A percentile compares a stretch with the other conserved stretches of the same genome.
Evolutionary conservation across 495 filamentous ascomycete species (phyloP).

Genomic region (Neurospora sp.): DNA sequence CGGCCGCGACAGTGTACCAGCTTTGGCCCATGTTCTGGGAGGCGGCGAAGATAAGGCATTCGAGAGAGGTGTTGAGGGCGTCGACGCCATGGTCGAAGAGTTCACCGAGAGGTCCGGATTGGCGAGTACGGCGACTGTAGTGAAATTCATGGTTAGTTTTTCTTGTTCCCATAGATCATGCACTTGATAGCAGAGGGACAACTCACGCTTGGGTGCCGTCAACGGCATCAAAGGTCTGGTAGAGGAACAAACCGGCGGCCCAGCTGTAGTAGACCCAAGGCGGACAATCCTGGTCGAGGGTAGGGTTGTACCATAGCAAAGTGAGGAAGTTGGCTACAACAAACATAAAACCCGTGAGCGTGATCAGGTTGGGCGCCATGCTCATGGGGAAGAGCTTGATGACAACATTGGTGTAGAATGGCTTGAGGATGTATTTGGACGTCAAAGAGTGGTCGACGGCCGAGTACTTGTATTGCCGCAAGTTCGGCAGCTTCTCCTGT

Average conservation of each 20-base stretch:
- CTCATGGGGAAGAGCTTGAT: constrained; percentile 89
- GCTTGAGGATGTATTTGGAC: constrained; percentile 87
- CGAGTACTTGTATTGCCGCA: constrained; percentile 87
- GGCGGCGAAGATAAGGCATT: constrained; percentile 81
- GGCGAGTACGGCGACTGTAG: constrained; percentile 69
- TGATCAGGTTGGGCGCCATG: constrained; percentile 87
- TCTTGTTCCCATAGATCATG: not conserved
- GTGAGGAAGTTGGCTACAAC: constrained; percentile 87
- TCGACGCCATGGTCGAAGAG: constrained; percentile 98
- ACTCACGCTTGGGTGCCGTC: constrained; percentile 87
- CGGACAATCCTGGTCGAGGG: constrained; percentile 85
- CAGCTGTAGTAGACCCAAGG: constrained; percentile 89
- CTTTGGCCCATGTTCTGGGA: constrained; percentile 87
- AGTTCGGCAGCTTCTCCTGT: constrained; percentile 75
- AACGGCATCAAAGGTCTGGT: constrained; percentile 97
- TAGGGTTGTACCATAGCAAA: constrained; percentile 93
- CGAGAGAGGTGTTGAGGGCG: constrained; percentile 89
- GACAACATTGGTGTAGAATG: constrained; percentile 91
- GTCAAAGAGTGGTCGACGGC: constrained; percentile 80
- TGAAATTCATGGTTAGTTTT: constrained; percentile 1
- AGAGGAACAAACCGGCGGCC: constrained; percentile 82
- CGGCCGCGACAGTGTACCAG: constrained; percentile 75
- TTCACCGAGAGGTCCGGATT: constrained; percentile 90
- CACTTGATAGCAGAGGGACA: not conserved
- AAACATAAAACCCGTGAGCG: constrained; percentile 82